These are phyloP conservation scores for Phyllosticta paracitricarpa DNA, from an alignment of 2,329 filamentous ascomycete genomes.

Conservation along the genomic window DNA sequence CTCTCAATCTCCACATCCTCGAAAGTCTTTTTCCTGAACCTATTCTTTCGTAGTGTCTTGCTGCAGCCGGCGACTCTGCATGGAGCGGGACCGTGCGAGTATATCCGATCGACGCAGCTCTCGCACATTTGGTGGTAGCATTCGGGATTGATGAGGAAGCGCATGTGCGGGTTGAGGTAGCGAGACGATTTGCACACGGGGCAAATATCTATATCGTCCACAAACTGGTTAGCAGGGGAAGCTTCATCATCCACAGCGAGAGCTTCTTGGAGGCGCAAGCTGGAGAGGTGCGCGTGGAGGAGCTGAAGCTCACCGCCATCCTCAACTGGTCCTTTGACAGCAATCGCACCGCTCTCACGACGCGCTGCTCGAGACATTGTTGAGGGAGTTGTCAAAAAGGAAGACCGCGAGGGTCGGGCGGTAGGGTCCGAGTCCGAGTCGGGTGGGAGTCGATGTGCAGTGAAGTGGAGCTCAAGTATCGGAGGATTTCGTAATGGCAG, in stretches of 20 bases:
- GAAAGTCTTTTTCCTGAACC: conserved; percentile 83
- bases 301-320: conserved; percentile 28
- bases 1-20: conserved; percentile 79
- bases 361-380: conserved; percentile 25
- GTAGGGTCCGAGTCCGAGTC: not conserved
- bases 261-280: conserved; percentile 12
- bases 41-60: conserved; percentile 72
- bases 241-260: conserved; percentile 13
- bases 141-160: conserved; percentile 93
- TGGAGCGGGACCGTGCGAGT: conserved; percentile 80
- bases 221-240: conserved; percentile 4
- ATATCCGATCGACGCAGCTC: conserved; percentile 89
- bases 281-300: conserved; percentile 15
- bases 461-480: conserved; percentile 1
- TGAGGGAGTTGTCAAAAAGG: conserved; percentile 9
- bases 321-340: conserved; percentile 21
- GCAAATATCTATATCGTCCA: conserved; percentile 58
- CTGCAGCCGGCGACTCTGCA: conserved; percentile 86
- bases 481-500: no score
- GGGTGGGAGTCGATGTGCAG: not conserved
- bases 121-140: conserved; percentile 99
- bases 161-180: conserved; percentile 89
- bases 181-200: conserved; percentile 95
- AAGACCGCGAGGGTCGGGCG: conserved; percentile 1
- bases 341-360: conserved; percentile 19